Conservation (phyloP, 2,329 filamentous ascomycete genomes). For the Fusarium musae region DNA sequence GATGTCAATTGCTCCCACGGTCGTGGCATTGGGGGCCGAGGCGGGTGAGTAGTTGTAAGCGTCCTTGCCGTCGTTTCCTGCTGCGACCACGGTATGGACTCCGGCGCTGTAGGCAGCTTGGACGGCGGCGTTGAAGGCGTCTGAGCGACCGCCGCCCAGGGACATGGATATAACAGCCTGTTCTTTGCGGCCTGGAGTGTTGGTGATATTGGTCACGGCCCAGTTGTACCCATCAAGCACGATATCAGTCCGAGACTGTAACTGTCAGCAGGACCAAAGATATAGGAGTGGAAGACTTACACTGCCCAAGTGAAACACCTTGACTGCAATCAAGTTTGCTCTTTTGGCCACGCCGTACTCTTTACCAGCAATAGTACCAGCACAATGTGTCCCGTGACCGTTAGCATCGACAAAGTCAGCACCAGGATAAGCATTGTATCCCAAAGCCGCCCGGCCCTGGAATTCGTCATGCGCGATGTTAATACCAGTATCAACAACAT, state of each 20-base stretch:
- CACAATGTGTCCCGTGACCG: slow-evolving; percentile 61
- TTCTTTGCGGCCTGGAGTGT: slow-evolving; percentile 50
- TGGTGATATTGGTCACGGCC: slow-evolving; percentile 56
- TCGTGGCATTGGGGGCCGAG: slow-evolving; percentile 59
- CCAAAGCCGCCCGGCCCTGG: slow-evolving; percentile 54
- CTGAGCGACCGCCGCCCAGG: slow-evolving; percentile 58
- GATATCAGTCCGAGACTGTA: slow-evolving; percentile 39
- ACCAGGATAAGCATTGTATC: slow-evolving; percentile 50
- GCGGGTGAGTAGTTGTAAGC: slow-evolving; percentile 58
- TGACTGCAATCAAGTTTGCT: slow-evolving; percentile 56
- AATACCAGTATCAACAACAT: slow-evolving; percentile 67
- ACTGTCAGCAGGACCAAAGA: neutral
- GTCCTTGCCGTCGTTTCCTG: slow-evolving; percentile 62
- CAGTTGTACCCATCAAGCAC: slow-evolving; percentile 50
- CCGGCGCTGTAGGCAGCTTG: slow-evolving; percentile 57
- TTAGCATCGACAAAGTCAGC: slow-evolving; percentile 49
- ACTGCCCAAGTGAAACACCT: slow-evolving; percentile 52
- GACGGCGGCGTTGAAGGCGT: slow-evolving; percentile 62
- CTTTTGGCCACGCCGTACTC: slow-evolving; percentile 60
- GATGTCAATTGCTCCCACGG: slow-evolving; percentile 62
- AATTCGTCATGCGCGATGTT: slow-evolving; percentile 58
- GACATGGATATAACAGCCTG: slow-evolving; percentile 67
- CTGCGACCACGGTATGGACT: slow-evolving; percentile 64
- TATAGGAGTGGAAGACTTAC: slow-evolving; percentile 2
- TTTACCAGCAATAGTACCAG: slow-evolving; percentile 57